These are phyloP conservation scores for Candida coquimbonensis DNA, from an alignment of 805 yeast genomes.

Conservation along the genomic window DNA sequence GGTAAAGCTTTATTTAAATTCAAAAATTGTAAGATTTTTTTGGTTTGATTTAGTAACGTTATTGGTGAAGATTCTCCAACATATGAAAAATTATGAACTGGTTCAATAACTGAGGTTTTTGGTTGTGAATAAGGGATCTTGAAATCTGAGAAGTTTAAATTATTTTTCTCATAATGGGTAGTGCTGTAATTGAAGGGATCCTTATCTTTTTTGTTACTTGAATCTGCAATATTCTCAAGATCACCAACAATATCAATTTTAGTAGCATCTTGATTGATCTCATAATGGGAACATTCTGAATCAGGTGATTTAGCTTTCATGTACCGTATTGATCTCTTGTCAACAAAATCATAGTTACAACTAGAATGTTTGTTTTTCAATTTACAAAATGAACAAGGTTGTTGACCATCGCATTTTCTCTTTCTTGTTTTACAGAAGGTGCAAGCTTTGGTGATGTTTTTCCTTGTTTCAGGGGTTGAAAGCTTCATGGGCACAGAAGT, in stretches of 20 bases:
- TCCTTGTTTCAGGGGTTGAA: slow-evolving; percentile 11
- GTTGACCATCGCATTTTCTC: slow-evolving; percentile 21
- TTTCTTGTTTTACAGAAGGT: slow-evolving; percentile 35
- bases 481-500: no score
- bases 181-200: no score
- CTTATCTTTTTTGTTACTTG: background rate
- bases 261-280: no score
- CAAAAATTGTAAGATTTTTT: slow-evolving; percentile 25
- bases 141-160: no score
- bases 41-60: slow-evolving; percentile 29
- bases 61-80: slow-evolving; percentile 32
- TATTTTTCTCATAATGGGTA: background rate
- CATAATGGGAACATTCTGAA: no score
- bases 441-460: slow-evolving; percentile 36
- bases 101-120: no score
- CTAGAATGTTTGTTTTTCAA: slow-evolving; percentile 18
- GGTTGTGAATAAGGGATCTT: no score
- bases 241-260: no score
- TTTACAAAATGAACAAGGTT: slow-evolving; percentile 27
- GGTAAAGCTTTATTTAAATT: background rate
- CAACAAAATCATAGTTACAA: slow-evolving; percentile 20
- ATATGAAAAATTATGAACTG: background rate
- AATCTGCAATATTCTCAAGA: background rate
- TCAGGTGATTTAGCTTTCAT: background rate
- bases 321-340: slow-evolving; percentile 6